A percentile compares a stretch with the other conserved stretches of the same genome.
Evolutionary conservation across 306 rosid genomes (phyloP).

Genomic region (Prosopis cineraria): DNA sequence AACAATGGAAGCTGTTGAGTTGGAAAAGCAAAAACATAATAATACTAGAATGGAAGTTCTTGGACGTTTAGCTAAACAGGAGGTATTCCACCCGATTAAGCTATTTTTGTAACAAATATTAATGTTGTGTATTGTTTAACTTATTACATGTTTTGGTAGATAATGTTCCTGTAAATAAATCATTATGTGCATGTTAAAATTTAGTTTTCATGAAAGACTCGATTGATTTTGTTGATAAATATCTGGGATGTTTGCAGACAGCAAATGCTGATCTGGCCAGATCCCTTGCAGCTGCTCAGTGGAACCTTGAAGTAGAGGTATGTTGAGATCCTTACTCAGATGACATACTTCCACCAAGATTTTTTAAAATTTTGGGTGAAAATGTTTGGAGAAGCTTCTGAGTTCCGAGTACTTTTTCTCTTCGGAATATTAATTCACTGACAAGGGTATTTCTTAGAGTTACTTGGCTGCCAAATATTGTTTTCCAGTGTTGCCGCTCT

Average conservation of each 20-base stretch:
- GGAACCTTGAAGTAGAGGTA: conserved; percentile 95
- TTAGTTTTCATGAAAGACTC: conserved; percentile 31
- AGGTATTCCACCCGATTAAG: conserved; percentile 52
- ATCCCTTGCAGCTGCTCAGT: conserved; percentile 80
- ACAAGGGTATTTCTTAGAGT: neutral
- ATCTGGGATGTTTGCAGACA: conserved; percentile 70
- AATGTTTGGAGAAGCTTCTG: neutral
- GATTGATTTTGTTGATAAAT: conserved; percentile 41
- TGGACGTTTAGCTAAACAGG: conserved; percentile 74
- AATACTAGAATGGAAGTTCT: conserved; percentile 93
- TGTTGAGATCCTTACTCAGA: conserved; percentile 42
- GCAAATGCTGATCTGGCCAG: conserved; percentile 92
- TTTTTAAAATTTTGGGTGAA: neutral
- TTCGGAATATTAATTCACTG: neutral
- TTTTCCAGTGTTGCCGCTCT: neutral
- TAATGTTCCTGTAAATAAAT: conserved; percentile 4
- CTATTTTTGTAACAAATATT: conserved; percentile 13
- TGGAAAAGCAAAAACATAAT: conserved; percentile 93
- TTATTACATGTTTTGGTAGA: conserved; percentile 11
- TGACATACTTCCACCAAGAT: conserved; percentile 10
- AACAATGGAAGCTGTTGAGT: conserved; percentile 95
- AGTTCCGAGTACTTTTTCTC: neutral
- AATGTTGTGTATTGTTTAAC: neutral
- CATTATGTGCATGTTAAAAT: neutral
- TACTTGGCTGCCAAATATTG: neutral